Conservation (phyloP, 441 rosid genomes). For the Gossypium davidsonii region DNA sequence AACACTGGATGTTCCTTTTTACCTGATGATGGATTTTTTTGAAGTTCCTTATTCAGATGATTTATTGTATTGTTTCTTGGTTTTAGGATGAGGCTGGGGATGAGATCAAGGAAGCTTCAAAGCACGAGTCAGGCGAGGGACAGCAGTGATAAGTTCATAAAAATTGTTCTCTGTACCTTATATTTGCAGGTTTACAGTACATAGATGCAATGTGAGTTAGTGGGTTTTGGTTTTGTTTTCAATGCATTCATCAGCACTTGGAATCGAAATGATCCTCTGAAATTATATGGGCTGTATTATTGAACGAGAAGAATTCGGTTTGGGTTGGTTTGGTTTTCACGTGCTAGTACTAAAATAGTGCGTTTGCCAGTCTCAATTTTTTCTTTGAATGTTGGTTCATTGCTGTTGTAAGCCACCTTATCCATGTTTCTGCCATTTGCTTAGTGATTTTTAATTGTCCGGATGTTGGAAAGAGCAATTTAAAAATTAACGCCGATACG, state of each 20-base stretch:
- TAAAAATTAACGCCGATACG: no score
- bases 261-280: constrained; percentile 25
- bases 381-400: background rate
- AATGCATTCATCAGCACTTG: constrained; percentile 23
- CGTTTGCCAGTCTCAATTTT: background rate
- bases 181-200: constrained; percentile 21
- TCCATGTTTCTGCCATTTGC: background rate
- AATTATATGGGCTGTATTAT: constrained; percentile 22
- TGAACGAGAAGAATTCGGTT: constrained; percentile 23
- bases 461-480: background rate
- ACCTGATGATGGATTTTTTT: background rate
- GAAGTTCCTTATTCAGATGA: background rate
- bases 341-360: constrained; percentile 1
- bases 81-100: constrained; percentile 83
- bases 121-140: constrained; percentile 54
- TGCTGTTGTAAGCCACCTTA: background rate
- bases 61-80: background rate
- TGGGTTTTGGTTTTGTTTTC: constrained; percentile 21
- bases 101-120: constrained; percentile 82
- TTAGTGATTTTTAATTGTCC: background rate
- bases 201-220: constrained; percentile 30
- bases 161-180: constrained; percentile 29
- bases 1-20: background rate
- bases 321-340: constrained; percentile 17
- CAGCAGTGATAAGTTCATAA: constrained; percentile 34